Conservation (phyloP, 2,329 filamentous ascomycete genomes). For the Aureobasidium sp. region DNA sequence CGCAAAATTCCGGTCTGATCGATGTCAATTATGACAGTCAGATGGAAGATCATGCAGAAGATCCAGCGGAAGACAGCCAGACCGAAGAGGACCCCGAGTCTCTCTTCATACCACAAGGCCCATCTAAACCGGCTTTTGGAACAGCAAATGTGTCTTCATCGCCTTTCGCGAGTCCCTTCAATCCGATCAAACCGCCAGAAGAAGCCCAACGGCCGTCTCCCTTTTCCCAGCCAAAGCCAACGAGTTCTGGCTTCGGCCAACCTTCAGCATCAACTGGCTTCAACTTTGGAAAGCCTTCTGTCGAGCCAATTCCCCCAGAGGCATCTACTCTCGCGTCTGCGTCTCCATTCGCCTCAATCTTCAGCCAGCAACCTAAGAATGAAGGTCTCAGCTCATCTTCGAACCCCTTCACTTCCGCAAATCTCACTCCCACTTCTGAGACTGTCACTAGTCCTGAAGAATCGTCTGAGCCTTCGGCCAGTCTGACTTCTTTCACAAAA, state of each 20-base stretch:
- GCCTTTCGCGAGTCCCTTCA: background rate
- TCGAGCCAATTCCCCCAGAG: background rate
- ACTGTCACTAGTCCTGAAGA: background rate
- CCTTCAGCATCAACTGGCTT: conserved; percentile 2
- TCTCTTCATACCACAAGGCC: conserved; percentile 35
- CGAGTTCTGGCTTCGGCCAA: conserved; percentile 10
- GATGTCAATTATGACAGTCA: conserved; percentile 32
- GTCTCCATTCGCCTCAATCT: conserved; percentile 8
- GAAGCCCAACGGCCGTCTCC: background rate
- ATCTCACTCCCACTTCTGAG: background rate
- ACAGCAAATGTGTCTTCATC: background rate
- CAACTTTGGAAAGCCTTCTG: conserved; percentile 17
- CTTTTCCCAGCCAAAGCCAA: background rate
- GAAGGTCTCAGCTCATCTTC: conserved; percentile 5
- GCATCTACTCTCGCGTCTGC: background rate
- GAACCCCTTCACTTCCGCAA: background rate
- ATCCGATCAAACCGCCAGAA: background rate
- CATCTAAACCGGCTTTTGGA: background rate
- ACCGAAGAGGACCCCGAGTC: conserved; percentile 28
- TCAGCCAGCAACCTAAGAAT: conserved; percentile 16
- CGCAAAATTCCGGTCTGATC: conserved; percentile 44
- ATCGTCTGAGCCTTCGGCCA: background rate
- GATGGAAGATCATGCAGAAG: conserved; percentile 23
- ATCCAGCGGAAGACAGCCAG: conserved; percentile 40
- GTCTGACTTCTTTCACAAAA: background rate